Evolutionary conservation across 2,329 filamentous ascomycete genomes (phyloP), one percentile per base, ranked within the genome.

Genomic region (Alternaria arbusti): DNA sequence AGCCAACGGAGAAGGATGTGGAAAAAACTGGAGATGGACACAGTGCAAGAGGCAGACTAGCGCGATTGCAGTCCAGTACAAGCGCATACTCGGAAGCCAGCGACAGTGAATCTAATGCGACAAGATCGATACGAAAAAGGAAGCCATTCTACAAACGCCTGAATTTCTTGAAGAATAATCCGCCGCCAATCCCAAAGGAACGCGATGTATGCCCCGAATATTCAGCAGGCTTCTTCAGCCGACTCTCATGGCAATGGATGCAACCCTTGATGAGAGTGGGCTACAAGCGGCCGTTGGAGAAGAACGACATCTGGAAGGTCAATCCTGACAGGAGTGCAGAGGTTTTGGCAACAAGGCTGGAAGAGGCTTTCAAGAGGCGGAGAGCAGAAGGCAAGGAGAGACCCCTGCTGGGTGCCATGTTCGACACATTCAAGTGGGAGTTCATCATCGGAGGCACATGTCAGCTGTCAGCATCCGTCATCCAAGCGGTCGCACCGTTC

Each of bases 161-260:
- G 12, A 85, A 85, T 62, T 81, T 84, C 1, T 70, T 86, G 55
- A 84, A 83, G 75, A 79, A 81, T 64, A 84, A 84, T 47, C 76
- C 78, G 43, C 87, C 88, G n/a, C 85, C 87, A 3, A 78, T 89
- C 3, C 88, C 88, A 1, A 77, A 84, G 25, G 81, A 86, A 69
- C 81, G 87, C 28, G 74, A 74, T 10, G 79, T 84, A 0, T 94
- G 88, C 6, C 87, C 86, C 65, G 94, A 97, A 81, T 85, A 93
- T 76, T 85, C 83, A 5, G 94, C 94, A 6, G 83, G 86, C 3
- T 90, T 94, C 74, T 86, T 96, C 67, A 97, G 92, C 81, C 78
- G 85, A 60, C 78, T 97, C 22, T 91, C 90, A 5, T 98, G 97
- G 76, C 88, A 93, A 78, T 98, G 95, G 95, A 95, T 97, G 86